phyloP scores from a whole-genome alignment of 371 early-diverging fungal species.

The Haplosporangium sp. region DNA sequence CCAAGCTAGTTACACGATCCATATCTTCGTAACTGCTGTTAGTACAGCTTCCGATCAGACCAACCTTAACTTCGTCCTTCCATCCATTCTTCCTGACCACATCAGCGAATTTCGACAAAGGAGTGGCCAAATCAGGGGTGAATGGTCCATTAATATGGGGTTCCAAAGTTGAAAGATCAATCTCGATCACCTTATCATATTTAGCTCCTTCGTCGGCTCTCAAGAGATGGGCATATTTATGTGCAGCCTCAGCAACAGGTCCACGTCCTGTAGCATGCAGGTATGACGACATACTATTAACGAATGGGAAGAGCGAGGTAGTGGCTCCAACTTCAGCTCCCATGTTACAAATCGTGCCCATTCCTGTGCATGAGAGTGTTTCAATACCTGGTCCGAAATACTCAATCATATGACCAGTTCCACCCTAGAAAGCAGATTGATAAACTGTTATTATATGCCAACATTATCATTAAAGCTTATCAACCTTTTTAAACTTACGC shows the following conservation, averaged over 20 bases:
- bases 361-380: constrained; percentile 90
- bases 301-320: constrained; percentile 92
- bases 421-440: constrained; percentile 66
- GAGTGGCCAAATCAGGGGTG: constrained; percentile 95
- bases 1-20: constrained; percentile 88
- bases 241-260: constrained; percentile 79
- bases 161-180: constrained; percentile 89
- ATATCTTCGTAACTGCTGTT: constrained; percentile 97
- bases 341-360: constrained; percentile 97
- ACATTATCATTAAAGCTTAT: too few relatives aligned
- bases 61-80: constrained; percentile 88
- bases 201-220: constrained; percentile 62
- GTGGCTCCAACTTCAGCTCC: constrained; percentile 97
- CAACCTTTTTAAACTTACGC: constrained; percentile 62
- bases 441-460: too few relatives aligned
- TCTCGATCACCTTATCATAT: constrained; percentile 94
- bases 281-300: constrained; percentile 82
- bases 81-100: constrained; percentile 84
- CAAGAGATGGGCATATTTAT: constrained; percentile 67
- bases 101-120: constrained; percentile 85
- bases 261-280: constrained; percentile 81
- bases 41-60: constrained; percentile 96
- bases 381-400: constrained; percentile 93
- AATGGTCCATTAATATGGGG: constrained; percentile 98
- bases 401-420: constrained; percentile 92